A percentile compares a stretch with the other conserved stretches of the same genome.
Evolutionary conservation across 768 basidiomycete genomes (phyloP).

Genomic region (Sporobolomyces roseus): DNA sequence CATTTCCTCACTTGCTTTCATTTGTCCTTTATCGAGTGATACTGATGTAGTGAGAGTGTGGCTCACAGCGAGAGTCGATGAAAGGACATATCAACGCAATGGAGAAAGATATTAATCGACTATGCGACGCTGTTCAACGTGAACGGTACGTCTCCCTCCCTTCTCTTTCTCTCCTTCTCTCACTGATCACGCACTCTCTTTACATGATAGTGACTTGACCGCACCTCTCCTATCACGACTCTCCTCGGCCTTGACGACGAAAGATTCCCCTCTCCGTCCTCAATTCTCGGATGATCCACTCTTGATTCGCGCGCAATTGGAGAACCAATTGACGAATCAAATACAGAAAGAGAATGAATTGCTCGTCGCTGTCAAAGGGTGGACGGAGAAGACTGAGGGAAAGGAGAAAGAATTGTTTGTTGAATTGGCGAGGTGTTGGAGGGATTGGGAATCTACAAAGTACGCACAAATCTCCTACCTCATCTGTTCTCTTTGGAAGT

Average conservation of each 20-base stretch:
- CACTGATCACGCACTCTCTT: neutral
- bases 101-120: constrained; percentile 26
- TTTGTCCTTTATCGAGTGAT: too few relatives aligned
- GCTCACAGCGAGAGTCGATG: constrained; percentile 18
- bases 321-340: constrained; percentile 27
- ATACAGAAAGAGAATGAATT: constrained; percentile 33
- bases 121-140: constrained; percentile 23
- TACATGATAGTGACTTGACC: constrained; percentile 18
- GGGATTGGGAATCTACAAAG: constrained; percentile 28
- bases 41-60: too few relatives aligned
- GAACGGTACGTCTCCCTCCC: constrained; percentile 25
- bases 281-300: constrained; percentile 31
- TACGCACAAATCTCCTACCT: neutral
- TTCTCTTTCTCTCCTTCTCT: neutral
- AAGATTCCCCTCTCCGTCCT: constrained; percentile 5
- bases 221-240: constrained; percentile 20
- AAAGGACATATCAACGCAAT: constrained; percentile 16
- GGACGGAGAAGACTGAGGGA: constrained; percentile 21
- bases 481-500: neutral
- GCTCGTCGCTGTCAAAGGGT: constrained; percentile 11
- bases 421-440: constrained; percentile 22
- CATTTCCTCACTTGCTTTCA: too few relatives aligned
- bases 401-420: constrained; percentile 24
- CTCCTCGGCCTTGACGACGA: neutral
- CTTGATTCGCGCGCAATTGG: constrained; percentile 27